Base-by-base conservation (phyloP, 768 basidiomycete genomes). In the Antrodiella citrinella region DNA sequence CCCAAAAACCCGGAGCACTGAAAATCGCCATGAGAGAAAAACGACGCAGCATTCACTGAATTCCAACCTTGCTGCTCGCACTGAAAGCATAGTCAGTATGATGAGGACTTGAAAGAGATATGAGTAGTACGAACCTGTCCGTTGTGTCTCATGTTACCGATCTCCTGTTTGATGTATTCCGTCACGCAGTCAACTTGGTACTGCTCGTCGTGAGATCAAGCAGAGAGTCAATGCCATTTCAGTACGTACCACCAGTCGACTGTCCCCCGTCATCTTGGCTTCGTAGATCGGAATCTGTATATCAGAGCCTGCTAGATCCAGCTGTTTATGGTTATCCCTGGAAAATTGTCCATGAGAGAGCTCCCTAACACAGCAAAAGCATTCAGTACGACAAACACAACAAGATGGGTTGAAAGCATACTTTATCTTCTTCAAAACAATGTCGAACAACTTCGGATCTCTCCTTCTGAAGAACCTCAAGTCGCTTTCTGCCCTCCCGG, bases 261-360 rank as follows among this genome's bases (percentile, higher is more conserved):
- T 44, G 40, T 61, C 55, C 3, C 74, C 67, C 47, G 68, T 72
- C 54, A 84, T 77, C 59, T 82, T 85, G 0, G 84, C 84, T 58
- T 84, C 81, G 45, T 72, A 84, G 11, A 86, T 73, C 0, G 83
- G 80, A 3, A 84, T 62, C 0, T 73, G 72, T 9, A 62, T 61
- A 10, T 66, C 63, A 0, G 60, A 45, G 0, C 71, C 71, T 21
- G 68, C 7, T 7, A 35, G 30, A 35, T 35, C 77, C n/a, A 85
- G 64, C 4, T 72, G 64, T 59, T 82, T 82, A 52, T 85, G 81
- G 51, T 85, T 85, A 49, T 81, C 78, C 4, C 69, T 68, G 0
- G 84, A 84, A 56, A 86, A 85, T 47, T 78, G 74, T 0, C 84
- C 84, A 2, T 74, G 71, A 0, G 84, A 86, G 10, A 87, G 71